phyloP scores from a whole-genome alignment of 805 yeast genomes.

The Ogataea trehalophila region DNA sequence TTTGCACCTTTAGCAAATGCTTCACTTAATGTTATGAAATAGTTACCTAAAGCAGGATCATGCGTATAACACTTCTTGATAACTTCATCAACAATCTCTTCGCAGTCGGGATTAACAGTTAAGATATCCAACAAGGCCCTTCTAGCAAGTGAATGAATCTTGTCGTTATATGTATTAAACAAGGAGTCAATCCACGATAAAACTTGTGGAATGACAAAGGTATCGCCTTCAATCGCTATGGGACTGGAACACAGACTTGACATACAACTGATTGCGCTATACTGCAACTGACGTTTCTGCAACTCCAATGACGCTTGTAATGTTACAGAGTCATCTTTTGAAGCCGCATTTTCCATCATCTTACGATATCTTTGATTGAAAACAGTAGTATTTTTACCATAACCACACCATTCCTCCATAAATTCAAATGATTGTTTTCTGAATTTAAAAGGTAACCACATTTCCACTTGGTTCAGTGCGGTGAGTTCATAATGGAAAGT shows the following conservation, averaged over 20 bases:
- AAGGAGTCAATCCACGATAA: slow-evolving; percentile 80
- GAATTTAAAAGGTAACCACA: slow-evolving; percentile 82
- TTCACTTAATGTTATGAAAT: slow-evolving; percentile 67
- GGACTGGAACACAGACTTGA: slow-evolving; percentile 76
- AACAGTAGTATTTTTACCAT: slow-evolving; percentile 58
- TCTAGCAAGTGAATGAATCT: slow-evolving; percentile 58
- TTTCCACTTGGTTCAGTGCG: slow-evolving; percentile 38
- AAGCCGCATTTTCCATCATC: slow-evolving; percentile 42
- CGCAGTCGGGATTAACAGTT: slow-evolving; percentile 49
- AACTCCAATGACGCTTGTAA: slow-evolving; percentile 75
- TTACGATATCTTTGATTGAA: slow-evolving; percentile 62
- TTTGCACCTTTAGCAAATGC: slow-evolving; percentile 48
- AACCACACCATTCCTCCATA: slow-evolving; percentile 93
- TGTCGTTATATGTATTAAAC: slow-evolving; percentile 53
- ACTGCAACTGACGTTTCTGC: slow-evolving; percentile 65
- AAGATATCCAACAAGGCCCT: slow-evolving; percentile 68
- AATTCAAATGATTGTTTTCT: slow-evolving; percentile 76
- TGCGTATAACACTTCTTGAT: slow-evolving; percentile 67
- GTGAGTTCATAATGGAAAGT: slow-evolving; percentile 58
- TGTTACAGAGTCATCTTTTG: slow-evolving; percentile 39
- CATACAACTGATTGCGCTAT: slow-evolving; percentile 77
- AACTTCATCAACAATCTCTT: slow-evolving; percentile 51
- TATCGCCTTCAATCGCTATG: slow-evolving; percentile 44
- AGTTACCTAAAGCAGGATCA: slow-evolving; percentile 54
- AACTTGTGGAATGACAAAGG: slow-evolving; percentile 66